Conservation (phyloP, 2,329 filamentous ascomycete species). For the Neofusicoccum umdonicola region DNA sequence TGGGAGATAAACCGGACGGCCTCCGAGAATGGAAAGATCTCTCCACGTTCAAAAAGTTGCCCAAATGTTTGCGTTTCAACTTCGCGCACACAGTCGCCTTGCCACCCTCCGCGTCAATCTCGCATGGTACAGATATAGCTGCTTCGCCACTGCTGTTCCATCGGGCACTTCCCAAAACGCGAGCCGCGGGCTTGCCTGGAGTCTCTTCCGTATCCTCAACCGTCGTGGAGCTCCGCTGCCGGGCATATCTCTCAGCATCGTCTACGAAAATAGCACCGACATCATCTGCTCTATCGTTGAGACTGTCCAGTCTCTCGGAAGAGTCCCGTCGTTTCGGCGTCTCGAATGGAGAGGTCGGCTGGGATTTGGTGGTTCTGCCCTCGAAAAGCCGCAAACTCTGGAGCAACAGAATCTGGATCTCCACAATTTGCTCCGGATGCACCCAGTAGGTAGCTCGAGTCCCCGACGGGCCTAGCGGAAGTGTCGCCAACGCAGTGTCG, state of each 20-base stretch:
- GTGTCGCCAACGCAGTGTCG: conserved; percentile 48
- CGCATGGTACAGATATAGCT: conserved; percentile 25
- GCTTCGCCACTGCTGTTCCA: conserved; percentile 36
- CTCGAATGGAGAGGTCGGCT: conserved; percentile 22
- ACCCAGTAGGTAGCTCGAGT: conserved; percentile 54
- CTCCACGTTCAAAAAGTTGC: conserved; percentile 38
- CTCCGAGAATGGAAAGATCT: conserved; percentile 20
- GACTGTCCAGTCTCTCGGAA: conserved; percentile 25
- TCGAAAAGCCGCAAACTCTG: conserved; percentile 47
- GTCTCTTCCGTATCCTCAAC: conserved; percentile 40
- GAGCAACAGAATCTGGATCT: conserved; percentile 52
- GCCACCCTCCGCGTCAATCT: conserved; percentile 23
- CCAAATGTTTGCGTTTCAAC: conserved; percentile 43
- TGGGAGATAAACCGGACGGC: conserved; percentile 23
- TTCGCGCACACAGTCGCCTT: conserved; percentile 23
- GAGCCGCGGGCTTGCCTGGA: conserved; percentile 29
- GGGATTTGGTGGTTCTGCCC: conserved; percentile 19
- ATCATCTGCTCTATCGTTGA: conserved; percentile 31
- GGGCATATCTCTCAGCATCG: conserved; percentile 45
- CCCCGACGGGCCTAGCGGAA: conserved; percentile 46
- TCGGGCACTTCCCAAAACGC: conserved; percentile 33
- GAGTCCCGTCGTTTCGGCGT: conserved; percentile 29
- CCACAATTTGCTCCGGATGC: conserved; percentile 53
- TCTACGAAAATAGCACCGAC: conserved; percentile 48
- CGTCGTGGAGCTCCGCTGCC: conserved; percentile 45